Base-by-base conservation (phyloP, 371 early-diverging fungal species). In the Mortierella sp. region DNA sequence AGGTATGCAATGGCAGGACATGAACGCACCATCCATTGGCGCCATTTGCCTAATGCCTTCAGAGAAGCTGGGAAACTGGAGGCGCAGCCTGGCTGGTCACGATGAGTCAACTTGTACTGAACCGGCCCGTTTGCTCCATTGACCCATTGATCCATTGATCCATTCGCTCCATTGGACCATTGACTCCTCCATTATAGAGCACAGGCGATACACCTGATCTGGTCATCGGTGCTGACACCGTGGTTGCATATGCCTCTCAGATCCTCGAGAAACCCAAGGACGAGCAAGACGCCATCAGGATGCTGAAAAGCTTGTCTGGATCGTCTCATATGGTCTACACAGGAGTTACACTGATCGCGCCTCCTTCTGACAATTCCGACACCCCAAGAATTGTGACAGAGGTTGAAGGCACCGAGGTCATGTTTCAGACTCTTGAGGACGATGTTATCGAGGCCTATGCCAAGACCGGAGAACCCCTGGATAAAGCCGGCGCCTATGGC, bases 401-500 rank as follows among this genome's bases (percentile, higher is more conserved):
- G 66, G 80, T 82, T n/a, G 87, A 85, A 49, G 72, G 72, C 30
- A 86, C 86, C 3, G 71, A 76, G 54, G 83, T 86, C 31, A 71
- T 38, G 24, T 80, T 86, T 61, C 64, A 78, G 38, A 58, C 68
- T 8, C 63, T 81, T 21, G 67, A 74, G 24, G 66, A 69, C n/a
- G 86, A 84, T 28, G 66, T 83, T 42, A 82, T 93, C 31, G 76
- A 87, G 28, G 89, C 89, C 1, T 95, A 92, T 53, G 86, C 91
- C 14, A 81, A 79, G 10, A 90, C 88, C 0, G 86, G 90, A 56
- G 92, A 91, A 70, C 87, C 85, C 3, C 80, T 86, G 82, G 94
- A 92, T 68, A 95, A 95, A 83, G 94, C 95, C 13, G 96, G 95
- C 9, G 90, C 85, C 2, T 95, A 96, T 71, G 96, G 93, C 7